Conservation (phyloP, 1,139 yeast genomes). For the Chernovozyma aurita region DNA sequence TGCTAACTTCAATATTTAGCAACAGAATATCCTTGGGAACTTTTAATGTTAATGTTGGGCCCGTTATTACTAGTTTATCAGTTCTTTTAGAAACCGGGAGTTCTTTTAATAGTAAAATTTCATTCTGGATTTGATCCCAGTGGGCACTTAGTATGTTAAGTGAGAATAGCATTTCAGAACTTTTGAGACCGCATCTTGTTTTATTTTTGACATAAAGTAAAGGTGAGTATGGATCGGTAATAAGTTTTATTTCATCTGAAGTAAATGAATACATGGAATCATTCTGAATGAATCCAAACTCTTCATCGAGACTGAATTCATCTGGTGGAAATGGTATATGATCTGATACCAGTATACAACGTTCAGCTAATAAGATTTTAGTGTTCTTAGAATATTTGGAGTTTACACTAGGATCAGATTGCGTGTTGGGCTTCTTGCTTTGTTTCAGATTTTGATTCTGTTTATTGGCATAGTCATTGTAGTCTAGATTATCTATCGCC, state of each 20-base stretch:
- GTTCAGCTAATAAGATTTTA: slow-evolving; percentile 1
- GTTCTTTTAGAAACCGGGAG: slow-evolving; percentile 3
- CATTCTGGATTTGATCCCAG: slow-evolving; percentile 3
- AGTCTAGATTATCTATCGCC: slow-evolving; percentile 2
- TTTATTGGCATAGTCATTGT: background rate
- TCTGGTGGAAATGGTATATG: background rate
- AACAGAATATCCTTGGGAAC: background rate
- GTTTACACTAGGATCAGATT: background rate
- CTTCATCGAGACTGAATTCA: background rate
- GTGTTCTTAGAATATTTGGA: too few relatives aligned
- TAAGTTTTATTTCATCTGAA: slow-evolving; percentile 1
- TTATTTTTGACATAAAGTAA: slow-evolving; percentile 3
- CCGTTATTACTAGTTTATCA: slow-evolving; percentile 1
- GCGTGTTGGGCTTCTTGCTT: background rate
- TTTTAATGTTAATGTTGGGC: slow-evolving; percentile 1
- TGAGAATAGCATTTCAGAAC: slow-evolving; percentile 5
- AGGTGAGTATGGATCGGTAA: background rate
- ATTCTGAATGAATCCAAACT: background rate
- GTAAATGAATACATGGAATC: background rate
- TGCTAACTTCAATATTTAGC: background rate
- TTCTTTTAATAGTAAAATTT: slow-evolving; percentile 3
- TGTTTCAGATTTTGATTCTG: background rate
- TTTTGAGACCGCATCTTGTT: slow-evolving; percentile 2
- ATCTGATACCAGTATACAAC: background rate
- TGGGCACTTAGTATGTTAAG: slow-evolving; percentile 2